Evolutionary conservation across 805 yeast species (phyloP), one percentile per base, ranked within the genome.

Genomic region (Ogataea chonburiensis): DNA sequence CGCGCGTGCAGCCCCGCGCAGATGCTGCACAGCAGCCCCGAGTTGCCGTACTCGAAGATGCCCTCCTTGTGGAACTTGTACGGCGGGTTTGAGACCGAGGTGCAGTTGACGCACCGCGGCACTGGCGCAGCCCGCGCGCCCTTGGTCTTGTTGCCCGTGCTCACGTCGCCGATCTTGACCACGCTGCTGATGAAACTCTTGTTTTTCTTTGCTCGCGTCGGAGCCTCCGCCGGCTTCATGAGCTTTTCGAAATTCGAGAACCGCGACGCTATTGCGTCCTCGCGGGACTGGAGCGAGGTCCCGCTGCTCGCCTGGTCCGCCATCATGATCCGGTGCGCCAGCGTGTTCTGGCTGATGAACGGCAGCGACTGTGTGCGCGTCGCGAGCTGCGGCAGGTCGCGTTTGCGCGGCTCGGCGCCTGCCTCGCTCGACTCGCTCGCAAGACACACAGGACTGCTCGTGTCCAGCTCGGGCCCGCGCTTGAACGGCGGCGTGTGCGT

Each of bases 301-400:
- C 21, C 35, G 25, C 10, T 15, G 14, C 26, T 24, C 23, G 24
- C 28, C 19, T 33, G 37, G 38, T 60, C 64, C 7, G 64, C 49
- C 17, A 53, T 28, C 43, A 59, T 49, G 14, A 60, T 60, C 15
- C 53, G 47, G 34, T 60, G 61, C 11, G 63, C 62, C 4, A 58
- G 42, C 6, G 61, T 50, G 40, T 61, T 53, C 31, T 53, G 55
- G 16, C 53, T 46, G 17, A 58, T 37, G 18, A 58, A 60, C 3
- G 66, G 65, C 21, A 61, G 43, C 12, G 66, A 61, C 30, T 61
- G 66, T 3, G 66, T 61, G 37, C 66, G 42, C 11, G 63, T 49
- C 8, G 66, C 66, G 7, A 58, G 31, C 34, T 50, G 54, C 2
- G 64, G 63, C 15, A 31, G 27, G 5, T 19, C 28, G 13, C 37